Evolutionary conservation across 768 basidiomycete species (phyloP).

Genomic region (Lentinula lateritia): DNA sequence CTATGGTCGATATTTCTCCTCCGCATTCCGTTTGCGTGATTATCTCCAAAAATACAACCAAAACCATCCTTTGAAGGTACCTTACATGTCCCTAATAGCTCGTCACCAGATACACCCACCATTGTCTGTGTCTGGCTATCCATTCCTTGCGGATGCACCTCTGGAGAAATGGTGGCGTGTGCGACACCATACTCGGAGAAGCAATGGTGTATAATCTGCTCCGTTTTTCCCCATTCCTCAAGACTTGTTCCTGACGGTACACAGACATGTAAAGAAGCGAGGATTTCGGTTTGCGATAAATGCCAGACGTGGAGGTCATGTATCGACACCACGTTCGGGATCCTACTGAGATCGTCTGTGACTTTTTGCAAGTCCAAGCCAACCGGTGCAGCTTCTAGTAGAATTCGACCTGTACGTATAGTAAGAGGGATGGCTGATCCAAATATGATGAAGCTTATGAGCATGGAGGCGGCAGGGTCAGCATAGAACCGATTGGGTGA

Average conservation of each 20-base stretch:
- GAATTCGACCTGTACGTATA: constrained; percentile 40
- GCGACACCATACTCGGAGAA: constrained; percentile 47
- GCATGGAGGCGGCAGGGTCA: constrained; percentile 46
- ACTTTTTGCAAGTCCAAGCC: constrained; percentile 44
- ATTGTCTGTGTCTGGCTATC: constrained; percentile 1
- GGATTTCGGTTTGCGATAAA: constrained; percentile 46
- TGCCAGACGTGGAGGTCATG: constrained; percentile 55
- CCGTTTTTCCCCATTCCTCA: constrained; percentile 46
- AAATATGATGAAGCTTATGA: constrained; percentile 48
- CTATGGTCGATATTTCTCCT: not conserved
- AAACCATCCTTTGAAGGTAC: constrained; percentile 1
- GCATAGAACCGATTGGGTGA: constrained; percentile 46
- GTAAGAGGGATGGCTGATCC: constrained; percentile 47
- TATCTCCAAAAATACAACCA: constrained; percentile 4
- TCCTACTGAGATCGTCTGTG: constrained; percentile 40
- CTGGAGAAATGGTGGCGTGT: constrained; percentile 53
- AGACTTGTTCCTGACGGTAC: constrained; percentile 42
- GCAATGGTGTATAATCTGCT: constrained; percentile 42
- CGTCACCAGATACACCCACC: not conserved
- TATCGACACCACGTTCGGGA: constrained; percentile 40
- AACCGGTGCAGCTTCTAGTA: constrained; percentile 48
- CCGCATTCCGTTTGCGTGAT: not conserved
- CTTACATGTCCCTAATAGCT: constrained; percentile 1
- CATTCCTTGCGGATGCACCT: constrained; percentile 23
- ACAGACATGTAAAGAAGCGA: constrained; percentile 51